Evolutionary conservation across 345 rosid genomes (phyloP).

Genomic region (Adansonia digitata): DNA sequence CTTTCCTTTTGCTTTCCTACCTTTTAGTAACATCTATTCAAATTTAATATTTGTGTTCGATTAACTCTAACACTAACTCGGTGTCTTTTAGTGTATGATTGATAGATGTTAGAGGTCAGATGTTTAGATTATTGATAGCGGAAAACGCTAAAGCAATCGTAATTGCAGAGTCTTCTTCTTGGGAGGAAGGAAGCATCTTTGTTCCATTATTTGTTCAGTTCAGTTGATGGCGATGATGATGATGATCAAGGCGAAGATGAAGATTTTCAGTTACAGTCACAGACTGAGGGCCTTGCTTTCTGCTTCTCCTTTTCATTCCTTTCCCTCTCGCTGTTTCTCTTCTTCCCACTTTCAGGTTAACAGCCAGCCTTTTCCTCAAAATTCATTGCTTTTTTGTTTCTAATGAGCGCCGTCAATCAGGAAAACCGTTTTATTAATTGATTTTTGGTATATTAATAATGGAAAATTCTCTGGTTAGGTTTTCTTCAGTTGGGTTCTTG

Average conservation of each 20-base stretch:
- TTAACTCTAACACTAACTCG: too few species aligned
- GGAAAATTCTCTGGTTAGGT: not conserved
- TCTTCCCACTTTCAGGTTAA: conserved; percentile 26
- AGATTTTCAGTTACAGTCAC: not conserved
- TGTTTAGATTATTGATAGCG: too few species aligned
- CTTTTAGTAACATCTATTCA: too few species aligned
- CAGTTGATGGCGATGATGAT: not conserved
- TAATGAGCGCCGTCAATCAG: not conserved
- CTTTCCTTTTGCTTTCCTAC: too few species aligned
- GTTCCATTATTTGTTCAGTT: not conserved
- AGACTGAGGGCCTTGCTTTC: not conserved
- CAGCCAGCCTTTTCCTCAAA: not conserved
- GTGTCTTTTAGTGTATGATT: too few species aligned
- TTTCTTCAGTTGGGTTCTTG: not conserved
- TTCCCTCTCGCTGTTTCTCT: conserved; percentile 5
- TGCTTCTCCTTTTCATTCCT: not conserved
- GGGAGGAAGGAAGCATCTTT: not conserved
- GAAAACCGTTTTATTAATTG: not conserved
- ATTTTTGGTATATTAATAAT: not conserved
- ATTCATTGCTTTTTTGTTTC: not conserved
- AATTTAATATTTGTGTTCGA: too few species aligned
- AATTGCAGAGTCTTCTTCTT: not conserved
- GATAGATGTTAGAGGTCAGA: too few species aligned
- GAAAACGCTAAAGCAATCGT: too few species aligned
- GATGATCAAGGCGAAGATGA: too few species aligned